phyloP scores from a whole-genome alignment of 495 filamentous ascomycete species.

The Daldinia childiae region DNA sequence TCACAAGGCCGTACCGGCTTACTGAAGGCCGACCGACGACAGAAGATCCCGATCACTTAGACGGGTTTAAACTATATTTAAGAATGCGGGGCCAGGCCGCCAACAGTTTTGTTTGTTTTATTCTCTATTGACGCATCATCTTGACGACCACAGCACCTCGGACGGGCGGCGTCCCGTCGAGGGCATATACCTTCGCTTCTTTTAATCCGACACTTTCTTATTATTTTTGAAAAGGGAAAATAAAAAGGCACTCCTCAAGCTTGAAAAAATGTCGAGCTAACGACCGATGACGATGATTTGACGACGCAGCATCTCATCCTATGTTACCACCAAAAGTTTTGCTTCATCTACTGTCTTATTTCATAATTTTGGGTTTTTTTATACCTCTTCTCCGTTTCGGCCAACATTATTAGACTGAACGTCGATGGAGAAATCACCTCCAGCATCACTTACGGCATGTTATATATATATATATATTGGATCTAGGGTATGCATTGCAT shows the following conservation, averaged over 20 bases:
- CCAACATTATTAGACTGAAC: constrained; percentile 8
- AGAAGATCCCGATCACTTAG: constrained; percentile 24
- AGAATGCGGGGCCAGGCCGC: constrained; percentile 22
- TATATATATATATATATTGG: constrained; percentile 16
- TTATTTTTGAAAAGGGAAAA: constrained; percentile 21
- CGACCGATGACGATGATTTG: constrained; percentile 41
- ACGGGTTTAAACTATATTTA: constrained; percentile 2
- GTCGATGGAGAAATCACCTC: constrained; percentile 3
- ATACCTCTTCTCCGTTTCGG: constrained; percentile 11
- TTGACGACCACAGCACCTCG: constrained; percentile 24
- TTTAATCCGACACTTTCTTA: constrained; percentile 15
- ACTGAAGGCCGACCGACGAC: constrained; percentile 44
- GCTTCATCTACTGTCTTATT: constrained; percentile 36
- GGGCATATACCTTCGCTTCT: constrained; percentile 24
- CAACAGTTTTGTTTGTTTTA: constrained; percentile 5
- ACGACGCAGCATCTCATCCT: constrained; percentile 30
- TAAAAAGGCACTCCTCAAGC: constrained; percentile 17
- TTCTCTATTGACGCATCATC: constrained; percentile 11
- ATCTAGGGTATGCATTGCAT: constrained; percentile 31
- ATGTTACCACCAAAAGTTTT: constrained; percentile 41
- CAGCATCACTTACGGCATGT: constrained; percentile 25
- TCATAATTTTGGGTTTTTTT: neutral
- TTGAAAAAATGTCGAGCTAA: constrained; percentile 21
- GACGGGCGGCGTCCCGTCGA: neutral
- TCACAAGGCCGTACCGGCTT: constrained; percentile 50